Evolutionary conservation across 768 basidiomycete species (phyloP), one percentile per base, ranked within the genome.

Genomic region (Gyrodon lividus): DNA sequence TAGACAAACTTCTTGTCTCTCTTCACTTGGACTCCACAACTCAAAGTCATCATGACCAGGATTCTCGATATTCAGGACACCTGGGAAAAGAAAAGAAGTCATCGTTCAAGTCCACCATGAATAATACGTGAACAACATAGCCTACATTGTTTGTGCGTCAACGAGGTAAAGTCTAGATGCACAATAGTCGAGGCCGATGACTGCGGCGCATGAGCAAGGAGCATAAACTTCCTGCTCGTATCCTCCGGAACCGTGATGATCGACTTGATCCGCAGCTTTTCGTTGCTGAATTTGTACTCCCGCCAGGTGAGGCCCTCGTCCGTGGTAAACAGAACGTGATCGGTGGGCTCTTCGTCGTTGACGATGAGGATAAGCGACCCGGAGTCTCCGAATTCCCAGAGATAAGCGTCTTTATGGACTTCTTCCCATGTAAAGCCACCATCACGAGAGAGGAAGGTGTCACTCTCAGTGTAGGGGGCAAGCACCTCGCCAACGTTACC

Each of bases 401-500:
- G 77, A 64, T 98, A 89, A 0, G 97, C 96, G 58, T 96, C 95
- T 67, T 99, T 99, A 75, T 94, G 94, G 0, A 99, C 87, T 72
- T 99, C 97, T 66, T 97, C 84, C 97, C 97, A 99, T 0, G 91
- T 93, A 71, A 97, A 97, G 8, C 97, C 97, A 2, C 84, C 97
- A 60, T 99, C 92, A 4, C 97, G 91, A 50, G 91, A 92, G 37
- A 98, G 79, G 86, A 97, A 98, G 2, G 94, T 97, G 67, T 98
- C 96, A 54, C 86, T 85, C 26, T 98, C 89, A 4, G 75, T 78
- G 72, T 99, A 99, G 0, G 84, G 73, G 0, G 81, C 84, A 2
- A 99, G 81, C 1, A 72, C 64, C 56, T 92, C 87, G 35, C 97
- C 97, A 13, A 99, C 95, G 60, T 92, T 98, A 7, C 97, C 97